Evolutionary conservation across 495 filamentous ascomycete genomes (phyloP).

Genomic region (Neurospora sp.): DNA sequence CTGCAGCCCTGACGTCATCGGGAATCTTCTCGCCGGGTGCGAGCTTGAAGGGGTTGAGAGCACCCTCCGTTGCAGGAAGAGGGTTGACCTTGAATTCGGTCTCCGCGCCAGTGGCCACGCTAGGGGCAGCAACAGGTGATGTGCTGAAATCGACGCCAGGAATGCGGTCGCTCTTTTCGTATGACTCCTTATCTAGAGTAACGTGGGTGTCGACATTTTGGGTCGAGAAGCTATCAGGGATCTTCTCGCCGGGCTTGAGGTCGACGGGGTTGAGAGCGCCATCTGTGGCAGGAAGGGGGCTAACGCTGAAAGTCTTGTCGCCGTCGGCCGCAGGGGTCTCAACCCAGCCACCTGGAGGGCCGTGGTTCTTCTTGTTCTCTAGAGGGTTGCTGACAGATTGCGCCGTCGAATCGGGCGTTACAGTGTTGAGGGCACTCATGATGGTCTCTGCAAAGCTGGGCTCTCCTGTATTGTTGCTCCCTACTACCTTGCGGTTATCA

Average conservation of each 20-base stretch:
- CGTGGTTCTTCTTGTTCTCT: conserved; percentile 28
- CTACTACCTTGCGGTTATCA: background rate
- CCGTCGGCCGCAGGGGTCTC: conserved; percentile 52
- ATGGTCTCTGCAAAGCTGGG: conserved; percentile 35
- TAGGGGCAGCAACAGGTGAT: background rate
- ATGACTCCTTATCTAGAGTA: conserved; percentile 65
- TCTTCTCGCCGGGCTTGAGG: conserved; percentile 65
- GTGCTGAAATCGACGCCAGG: conserved; percentile 26
- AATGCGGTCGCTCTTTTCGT: conserved; percentile 56
- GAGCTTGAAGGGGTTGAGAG: conserved; percentile 71
- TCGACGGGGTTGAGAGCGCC: conserved; percentile 68
- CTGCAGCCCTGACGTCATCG: conserved; percentile 42
- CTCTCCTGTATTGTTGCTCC: conserved; percentile 14
- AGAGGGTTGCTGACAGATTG: conserved; percentile 61
- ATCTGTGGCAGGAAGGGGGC: conserved; percentile 62
- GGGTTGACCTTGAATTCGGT: conserved; percentile 55
- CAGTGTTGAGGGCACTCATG: conserved; percentile 47
- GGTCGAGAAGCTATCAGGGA: conserved; percentile 48
- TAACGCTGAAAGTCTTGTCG: conserved; percentile 45
- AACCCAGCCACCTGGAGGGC: conserved; percentile 64
- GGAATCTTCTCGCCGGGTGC: conserved; percentile 75
- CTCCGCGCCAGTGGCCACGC: background rate
- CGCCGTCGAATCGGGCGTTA: conserved; percentile 64
- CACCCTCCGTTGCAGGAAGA: conserved; percentile 66
- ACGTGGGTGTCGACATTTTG: conserved; percentile 47